Percentiles rank a stretch among this genome's conserved stretches.
These are phyloP conservation scores for Plantago major DNA, from an alignment of 257 asterid genomes.

Conservation along the genomic window DNA sequence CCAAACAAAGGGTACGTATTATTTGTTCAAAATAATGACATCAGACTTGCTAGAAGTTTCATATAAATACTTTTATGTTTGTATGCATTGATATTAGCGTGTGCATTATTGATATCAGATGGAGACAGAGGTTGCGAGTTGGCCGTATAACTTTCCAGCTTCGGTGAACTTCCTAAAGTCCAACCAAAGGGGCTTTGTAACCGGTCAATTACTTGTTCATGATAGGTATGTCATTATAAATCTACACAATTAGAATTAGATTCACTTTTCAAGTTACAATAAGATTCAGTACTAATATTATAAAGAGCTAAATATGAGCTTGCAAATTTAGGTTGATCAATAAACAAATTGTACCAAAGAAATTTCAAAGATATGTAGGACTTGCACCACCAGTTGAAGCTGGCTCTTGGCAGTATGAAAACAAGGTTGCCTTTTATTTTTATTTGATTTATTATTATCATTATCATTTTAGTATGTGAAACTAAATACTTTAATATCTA, in stretches of 20 bases:
- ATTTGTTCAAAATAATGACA: no score
- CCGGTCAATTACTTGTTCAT: conserved; percentile 46
- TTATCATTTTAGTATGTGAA: no score
- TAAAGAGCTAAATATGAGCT: no score
- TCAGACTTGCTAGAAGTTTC: not conserved
- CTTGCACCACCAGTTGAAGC: conserved; percentile 46
- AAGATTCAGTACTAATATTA: no score
- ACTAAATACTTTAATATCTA: no score
- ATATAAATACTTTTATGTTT: no score
- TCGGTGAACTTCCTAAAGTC: conserved; percentile 43
- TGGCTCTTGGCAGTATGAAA: conserved; percentile 79
- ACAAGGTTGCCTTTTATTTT: conserved; percentile 36
- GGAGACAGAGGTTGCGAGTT: conserved; percentile 40
- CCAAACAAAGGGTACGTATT: conserved; percentile 37
- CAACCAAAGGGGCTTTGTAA: conserved; percentile 44
- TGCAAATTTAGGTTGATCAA: conserved; percentile 29
- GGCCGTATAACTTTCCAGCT: conserved; percentile 62
- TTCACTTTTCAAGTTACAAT: no score
- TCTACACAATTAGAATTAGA: no score
- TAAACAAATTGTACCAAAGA: conserved; percentile 12
- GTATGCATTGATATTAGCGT: no score
- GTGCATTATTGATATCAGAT: conserved; percentile 30
- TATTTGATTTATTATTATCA: no score
- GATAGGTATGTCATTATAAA: conserved; percentile 32
- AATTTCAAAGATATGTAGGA: no score